Evolutionary conservation across 2,329 filamentous ascomycete species (phyloP), one percentile per base, ranked within the genome.

Genomic region (Elsinoe perseae): DNA sequence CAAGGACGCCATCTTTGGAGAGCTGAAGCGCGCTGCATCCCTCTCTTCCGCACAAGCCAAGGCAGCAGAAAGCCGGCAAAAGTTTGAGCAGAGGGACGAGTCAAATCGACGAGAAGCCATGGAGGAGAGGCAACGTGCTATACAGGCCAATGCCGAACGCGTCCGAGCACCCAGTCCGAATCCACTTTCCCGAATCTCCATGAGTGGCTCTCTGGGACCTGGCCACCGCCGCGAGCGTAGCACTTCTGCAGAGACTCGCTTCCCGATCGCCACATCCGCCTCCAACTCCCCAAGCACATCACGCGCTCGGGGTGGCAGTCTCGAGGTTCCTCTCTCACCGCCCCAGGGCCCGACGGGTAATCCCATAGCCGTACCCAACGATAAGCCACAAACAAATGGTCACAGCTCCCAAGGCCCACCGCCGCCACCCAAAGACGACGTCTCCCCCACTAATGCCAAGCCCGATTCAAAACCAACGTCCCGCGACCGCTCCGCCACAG

Each of bases 1-100:
- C 76, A 98, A 98, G 72, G 89, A 95, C 60, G 81, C 87, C 59
- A 95, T 98, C 67, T 98, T 98, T 71, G 88, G 86, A 61, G 93
- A 96, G 69, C 79, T 98, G 61, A 98, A 98, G 77, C 90, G 93
- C 63, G 87, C 90, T 68, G 89, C 86, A 72, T 86, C 61, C 74
- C 77, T 87, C 16, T 82, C 79, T 10, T 82, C 86, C 64, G 80
- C 80, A n/a, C 76, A 78, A 42, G 84, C 84, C 1, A 73, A 75
- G 38, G 75, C 77, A n/a, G 75, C 75, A 50, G 53, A 56, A 18
- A 28, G 73, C 72, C 61, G 80, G 77, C 86, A 88, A 21, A 86
- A 93, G 48, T 91, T 91, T 27, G 88, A 96, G 66, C 95, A 89
- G 69, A 95, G 90, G 0, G 90, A 98, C 68, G 93, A 98, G 76